Percentiles rank a stretch among this genome's conserved stretches.
Conservation (phyloP, 768 basidiomycete species). For the Lactifluus piperatus region DNA sequence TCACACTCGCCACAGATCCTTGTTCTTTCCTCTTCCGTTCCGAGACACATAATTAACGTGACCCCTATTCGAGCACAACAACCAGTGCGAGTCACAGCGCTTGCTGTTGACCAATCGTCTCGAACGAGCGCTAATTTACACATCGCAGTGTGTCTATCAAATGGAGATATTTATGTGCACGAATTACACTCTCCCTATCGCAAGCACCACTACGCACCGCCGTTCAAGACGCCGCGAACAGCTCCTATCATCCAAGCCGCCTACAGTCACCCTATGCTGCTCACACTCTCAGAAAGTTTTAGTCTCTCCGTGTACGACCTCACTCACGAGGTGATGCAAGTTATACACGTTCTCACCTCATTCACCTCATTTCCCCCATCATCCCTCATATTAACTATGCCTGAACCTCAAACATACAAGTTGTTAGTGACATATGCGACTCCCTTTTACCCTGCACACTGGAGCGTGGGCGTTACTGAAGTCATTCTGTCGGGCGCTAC, state of each 20-base stretch:
- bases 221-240: constrained; percentile 30
- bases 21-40: constrained; percentile 34
- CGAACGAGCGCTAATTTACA: constrained; percentile 35
- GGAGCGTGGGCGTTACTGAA: constrained; percentile 72
- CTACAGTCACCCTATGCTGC: constrained; percentile 71
- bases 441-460: constrained; percentile 75
- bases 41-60: constrained; percentile 36
- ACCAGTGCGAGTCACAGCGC: constrained; percentile 44
- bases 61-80: constrained; percentile 29
- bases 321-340: constrained; percentile 38
- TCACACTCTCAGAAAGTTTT: constrained; percentile 61
- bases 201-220: constrained; percentile 40
- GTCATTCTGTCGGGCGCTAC: constrained; percentile 45
- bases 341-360: constrained; percentile 60
- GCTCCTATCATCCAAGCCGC: constrained; percentile 53
- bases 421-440: constrained; percentile 66
- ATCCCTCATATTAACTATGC: constrained; percentile 68
- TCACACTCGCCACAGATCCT: constrained; percentile 51
- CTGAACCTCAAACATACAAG: constrained; percentile 52
- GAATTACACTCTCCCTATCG: constrained; percentile 39
- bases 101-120: constrained; percentile 70
- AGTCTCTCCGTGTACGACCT: constrained; percentile 67
- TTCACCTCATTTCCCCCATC: constrained; percentile 75
- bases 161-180: constrained; percentile 59
- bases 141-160: constrained; percentile 54